Evolutionary conservation across 2,329 filamentous ascomycete genomes (phyloP).

Genomic region (Aspergillus niger): DNA sequence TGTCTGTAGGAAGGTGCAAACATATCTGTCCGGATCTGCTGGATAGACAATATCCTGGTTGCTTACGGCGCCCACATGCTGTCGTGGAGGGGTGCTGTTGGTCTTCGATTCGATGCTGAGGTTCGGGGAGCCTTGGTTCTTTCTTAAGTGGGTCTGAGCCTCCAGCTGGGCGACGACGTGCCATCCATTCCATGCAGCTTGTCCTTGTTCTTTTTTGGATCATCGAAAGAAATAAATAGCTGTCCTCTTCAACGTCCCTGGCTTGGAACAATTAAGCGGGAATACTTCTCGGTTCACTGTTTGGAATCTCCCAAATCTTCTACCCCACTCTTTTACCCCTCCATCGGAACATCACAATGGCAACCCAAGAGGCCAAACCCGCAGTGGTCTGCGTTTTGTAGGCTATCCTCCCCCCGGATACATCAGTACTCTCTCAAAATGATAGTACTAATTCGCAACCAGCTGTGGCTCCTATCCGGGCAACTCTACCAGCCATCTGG

Average conservation of each 20-base stretch:
- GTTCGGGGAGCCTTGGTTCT: not conserved
- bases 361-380: conserved; percentile 36
- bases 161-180: not conserved
- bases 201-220: not conserved
- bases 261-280: not conserved
- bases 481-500: conserved; percentile 71
- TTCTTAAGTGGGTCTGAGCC: not conserved
- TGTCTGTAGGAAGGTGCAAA: not conserved
- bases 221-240: not conserved
- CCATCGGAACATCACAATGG: conserved; percentile 18
- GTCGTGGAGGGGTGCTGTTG: not conserved
- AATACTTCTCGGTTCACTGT: not conserved
- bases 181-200: not conserved
- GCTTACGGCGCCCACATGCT: not conserved
- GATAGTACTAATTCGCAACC: not conserved
- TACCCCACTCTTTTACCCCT: not conserved
- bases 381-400: conserved; percentile 87
- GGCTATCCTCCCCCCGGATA: conserved; percentile 25
- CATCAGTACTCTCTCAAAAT: not conserved
- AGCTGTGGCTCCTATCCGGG: conserved; percentile 82
- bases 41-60: not conserved
- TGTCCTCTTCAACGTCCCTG: not conserved
- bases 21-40: not conserved
- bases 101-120: not conserved
- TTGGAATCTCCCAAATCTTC: not conserved